Conservation (phyloP, 2,329 filamentous ascomycete genomes). For the Elsinoe ampelina region DNA sequence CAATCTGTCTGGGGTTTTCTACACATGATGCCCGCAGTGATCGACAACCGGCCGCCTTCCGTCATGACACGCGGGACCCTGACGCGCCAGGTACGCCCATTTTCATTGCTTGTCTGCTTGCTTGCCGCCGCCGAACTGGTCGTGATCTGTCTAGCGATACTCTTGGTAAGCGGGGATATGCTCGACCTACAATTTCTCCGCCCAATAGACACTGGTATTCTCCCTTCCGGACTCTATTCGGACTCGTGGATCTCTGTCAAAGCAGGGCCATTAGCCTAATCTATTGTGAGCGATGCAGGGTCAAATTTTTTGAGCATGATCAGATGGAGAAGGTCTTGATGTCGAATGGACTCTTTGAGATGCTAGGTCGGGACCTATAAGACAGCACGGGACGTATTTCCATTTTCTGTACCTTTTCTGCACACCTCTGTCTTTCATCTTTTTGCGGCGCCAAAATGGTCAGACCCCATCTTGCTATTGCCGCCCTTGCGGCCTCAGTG, state of each 20-base stretch:
- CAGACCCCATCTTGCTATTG: not conserved
- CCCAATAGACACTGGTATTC: constrained; percentile 7
- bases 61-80: constrained; percentile 4
- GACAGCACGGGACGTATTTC: not conserved
- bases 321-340: not conserved
- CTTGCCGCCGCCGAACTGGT: constrained; percentile 1
- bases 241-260: not conserved
- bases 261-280: constrained; percentile 4
- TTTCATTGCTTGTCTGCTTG: not conserved
- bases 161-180: constrained; percentile 4
- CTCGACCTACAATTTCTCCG: constrained; percentile 9
- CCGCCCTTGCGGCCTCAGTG: constrained; percentile 1
- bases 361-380: constrained; percentile 1
- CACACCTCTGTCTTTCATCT: not conserved
- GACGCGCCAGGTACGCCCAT: constrained; percentile 5
- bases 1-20: constrained; percentile 10
- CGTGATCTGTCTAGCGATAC: not conserved
- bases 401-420: not conserved
- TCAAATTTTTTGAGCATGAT: not conserved
- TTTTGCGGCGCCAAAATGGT: not conserved
- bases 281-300: not conserved
- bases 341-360: not conserved
- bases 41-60: not conserved
- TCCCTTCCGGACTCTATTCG: not conserved
- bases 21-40: constrained; percentile 7